Base-by-base conservation (phyloP, 1,284 basidiomycete genomes). In the Ganoderma leucocontextum region DNA sequence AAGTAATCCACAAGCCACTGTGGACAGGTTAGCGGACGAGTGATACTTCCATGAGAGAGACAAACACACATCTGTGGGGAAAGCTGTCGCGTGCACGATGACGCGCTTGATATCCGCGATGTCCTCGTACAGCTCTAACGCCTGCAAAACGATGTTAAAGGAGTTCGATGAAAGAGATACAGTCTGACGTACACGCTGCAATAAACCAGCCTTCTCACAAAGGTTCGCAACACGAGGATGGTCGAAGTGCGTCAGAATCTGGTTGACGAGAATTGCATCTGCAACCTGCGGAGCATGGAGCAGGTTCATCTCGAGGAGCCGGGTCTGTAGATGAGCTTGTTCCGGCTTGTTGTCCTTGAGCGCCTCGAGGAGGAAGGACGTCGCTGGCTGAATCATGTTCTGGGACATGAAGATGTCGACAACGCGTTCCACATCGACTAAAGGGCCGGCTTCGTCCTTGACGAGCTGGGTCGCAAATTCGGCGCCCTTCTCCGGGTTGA, bases 321-420 rank as follows among this genome's bases (percentile, higher is more conserved):
- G 93, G 1, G 98, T 99, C 83, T 99, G 98, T 15, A 99, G 84
- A 75, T 94, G 96, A 0, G 91, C 97, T 78, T 99, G 97, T 82
- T 99, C 98, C 0, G 97, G 95, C 82, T 95, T 95, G 86, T 99
- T 99, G 74, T 99, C 98, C 85, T 99, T 99, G 76, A 99, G 87
- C n/a, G 97, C 98, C 79, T 99, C 98, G 67, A 99, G 85, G 61
- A 99, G 85, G 92, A 99, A 99, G 3, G 95, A 97, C 0, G 98
- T 99, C 19, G 98, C 98, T 61, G 97, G 98, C 82, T 99, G 98
- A 71, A 99, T 97, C 95, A 99, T 96, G 84, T 99, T 99, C 80
- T 99, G 97, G 2, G 93, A 93, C 96, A 98, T 98, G 86, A 99
- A 99, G 78, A 99, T 98, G 79, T 99, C 98, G 69, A 98, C 95